Percentiles rank a stretch among this genome's conserved stretches.
phyloP scores from a whole-genome alignment of 768 basidiomycete genomes.

The Kwoniella heveanensis region DNA sequence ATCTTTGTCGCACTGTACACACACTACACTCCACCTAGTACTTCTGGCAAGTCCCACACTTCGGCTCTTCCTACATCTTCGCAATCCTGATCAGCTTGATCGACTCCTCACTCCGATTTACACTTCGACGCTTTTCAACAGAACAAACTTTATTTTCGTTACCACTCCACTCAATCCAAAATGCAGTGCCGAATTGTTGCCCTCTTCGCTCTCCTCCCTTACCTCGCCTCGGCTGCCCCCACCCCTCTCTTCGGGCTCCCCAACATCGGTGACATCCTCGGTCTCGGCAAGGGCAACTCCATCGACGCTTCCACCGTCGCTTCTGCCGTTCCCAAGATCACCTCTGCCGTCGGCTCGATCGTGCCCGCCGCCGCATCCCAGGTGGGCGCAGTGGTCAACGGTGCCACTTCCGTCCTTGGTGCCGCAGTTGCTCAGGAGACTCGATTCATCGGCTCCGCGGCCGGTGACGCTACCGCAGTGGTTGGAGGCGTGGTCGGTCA shows the following conservation, averaged over 20 bases:
- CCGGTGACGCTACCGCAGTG: neutral
- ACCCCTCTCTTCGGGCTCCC: constrained; percentile 18
- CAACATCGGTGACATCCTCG: constrained; percentile 16
- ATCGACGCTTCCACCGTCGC: constrained; percentile 12
- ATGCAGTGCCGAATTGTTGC: constrained; percentile 16
- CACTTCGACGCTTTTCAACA: too few species aligned
- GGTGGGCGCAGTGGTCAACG: constrained; percentile 8
- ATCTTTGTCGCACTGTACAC: neutral
- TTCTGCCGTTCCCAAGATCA: constrained; percentile 11
- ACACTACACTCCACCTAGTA: neutral
- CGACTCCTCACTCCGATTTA: neutral
- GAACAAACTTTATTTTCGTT: too few species aligned
- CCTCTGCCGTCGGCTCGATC: constrained; percentile 8
- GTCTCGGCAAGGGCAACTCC: constrained; percentile 8
- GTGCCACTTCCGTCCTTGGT: constrained; percentile 11
- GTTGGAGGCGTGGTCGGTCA: neutral
- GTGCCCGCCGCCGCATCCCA: constrained; percentile 9
- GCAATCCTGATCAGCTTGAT: neutral
- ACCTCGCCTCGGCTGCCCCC: constrained; percentile 13
- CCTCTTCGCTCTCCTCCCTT: constrained; percentile 24
- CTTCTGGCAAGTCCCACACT: constrained; percentile 8
- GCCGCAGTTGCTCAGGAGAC: constrained; percentile 12
- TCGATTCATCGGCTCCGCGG: constrained; percentile 2
- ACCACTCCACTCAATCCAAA: constrained; percentile 6
- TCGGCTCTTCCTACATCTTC: neutral